phyloP scores from a whole-genome alignment of 371 early-diverging fungal genomes.

The Encephalitozoon romaleae region DNA sequence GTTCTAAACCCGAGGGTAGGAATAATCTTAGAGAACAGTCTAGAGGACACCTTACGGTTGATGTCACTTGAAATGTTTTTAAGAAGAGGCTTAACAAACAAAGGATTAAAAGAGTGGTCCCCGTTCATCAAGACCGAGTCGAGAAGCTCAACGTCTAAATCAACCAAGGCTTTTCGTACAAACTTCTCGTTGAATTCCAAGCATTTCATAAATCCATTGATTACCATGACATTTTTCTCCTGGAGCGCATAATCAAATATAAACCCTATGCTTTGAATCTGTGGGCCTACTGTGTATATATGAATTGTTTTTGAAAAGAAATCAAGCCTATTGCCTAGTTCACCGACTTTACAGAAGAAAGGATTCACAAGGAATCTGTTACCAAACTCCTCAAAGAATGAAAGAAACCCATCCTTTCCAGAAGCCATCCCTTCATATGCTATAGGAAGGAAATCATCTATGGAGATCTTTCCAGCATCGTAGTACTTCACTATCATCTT shows the following conservation, averaged over 20 bases:
- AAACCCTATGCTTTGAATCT: neutral
- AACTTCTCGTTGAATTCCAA: conserved; percentile 29
- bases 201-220: conserved; percentile 26
- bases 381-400: conserved; percentile 7
- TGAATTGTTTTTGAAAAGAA: conserved; percentile 23
- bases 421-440: neutral
- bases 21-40: conserved; percentile 23
- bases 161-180: conserved; percentile 7
- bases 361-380: neutral
- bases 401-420: conserved; percentile 15
- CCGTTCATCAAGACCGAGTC: neutral
- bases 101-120: conserved; percentile 29
- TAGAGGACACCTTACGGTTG: neutral
- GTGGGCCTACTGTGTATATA: neutral
- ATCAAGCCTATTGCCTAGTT: neutral
- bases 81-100: conserved; percentile 31
- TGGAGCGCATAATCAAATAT: conserved; percentile 33
- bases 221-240: conserved; percentile 30
- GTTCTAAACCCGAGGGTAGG: conserved; percentile 15
- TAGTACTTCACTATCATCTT: neutral
- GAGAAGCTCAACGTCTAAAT: conserved; percentile 32
- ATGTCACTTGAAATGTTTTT: neutral
- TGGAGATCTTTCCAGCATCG: neutral
- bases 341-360: neutral
- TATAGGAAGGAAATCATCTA: neutral